These are phyloP conservation scores for Stephanodiscus minutulus DNA, from an alignment of 108 stramenopile genomes.

Conservation along the genomic window DNA sequence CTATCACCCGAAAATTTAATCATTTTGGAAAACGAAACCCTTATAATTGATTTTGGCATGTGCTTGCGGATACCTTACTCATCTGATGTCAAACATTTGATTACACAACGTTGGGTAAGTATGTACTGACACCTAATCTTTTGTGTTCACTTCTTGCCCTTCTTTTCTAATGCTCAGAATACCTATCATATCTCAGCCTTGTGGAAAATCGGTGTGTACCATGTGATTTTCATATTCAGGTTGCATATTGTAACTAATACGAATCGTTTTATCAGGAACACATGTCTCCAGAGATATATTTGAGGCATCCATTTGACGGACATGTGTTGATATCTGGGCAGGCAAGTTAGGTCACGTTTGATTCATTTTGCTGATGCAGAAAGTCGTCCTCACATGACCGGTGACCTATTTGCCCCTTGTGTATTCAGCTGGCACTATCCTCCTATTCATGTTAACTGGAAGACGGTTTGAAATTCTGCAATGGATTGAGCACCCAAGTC, in stretches of 20 bases:
- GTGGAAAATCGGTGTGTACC: slow-evolving; percentile 54
- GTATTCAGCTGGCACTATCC: slow-evolving; percentile 49
- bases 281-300: slow-evolving; percentile 60
- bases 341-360: not conserved
- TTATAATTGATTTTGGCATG: slow-evolving; percentile 87
- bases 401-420: not conserved
- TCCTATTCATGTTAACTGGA: slow-evolving; percentile 67
- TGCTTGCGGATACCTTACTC: slow-evolving; percentile 73
- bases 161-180: too few relatives aligned
- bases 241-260: not conserved
- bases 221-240: not conserved
- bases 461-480: slow-evolving; percentile 15
- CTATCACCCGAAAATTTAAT: slow-evolving; percentile 72
- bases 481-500: not conserved
- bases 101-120: slow-evolving; percentile 24
- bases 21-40: slow-evolving; percentile 60
- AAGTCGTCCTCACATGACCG: not conserved
- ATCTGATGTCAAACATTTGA: slow-evolving; percentile 26
- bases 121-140: not conserved
- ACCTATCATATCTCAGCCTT: slow-evolving; percentile 1
- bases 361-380: not conserved
- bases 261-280: slow-evolving; percentile 23
- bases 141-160: too few relatives aligned
- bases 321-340: slow-evolving; percentile 67
- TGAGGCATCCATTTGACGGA: slow-evolving; percentile 49